Evolutionary conservation across 306 rosid species (phyloP), one percentile per base, ranked within the genome.

Genomic region (Fagus sylvatica): DNA sequence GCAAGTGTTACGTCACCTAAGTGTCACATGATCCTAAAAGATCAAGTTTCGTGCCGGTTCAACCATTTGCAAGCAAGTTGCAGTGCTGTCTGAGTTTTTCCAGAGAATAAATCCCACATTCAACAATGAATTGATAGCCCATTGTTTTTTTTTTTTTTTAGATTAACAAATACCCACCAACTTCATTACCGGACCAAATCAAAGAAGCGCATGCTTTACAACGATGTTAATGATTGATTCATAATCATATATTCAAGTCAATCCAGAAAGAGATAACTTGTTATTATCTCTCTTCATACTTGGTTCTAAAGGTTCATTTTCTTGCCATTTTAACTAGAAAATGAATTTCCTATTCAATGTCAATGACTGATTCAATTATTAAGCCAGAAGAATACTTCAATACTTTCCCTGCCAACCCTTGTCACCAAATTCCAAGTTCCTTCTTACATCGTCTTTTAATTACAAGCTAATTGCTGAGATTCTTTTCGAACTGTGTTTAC

Each of bases 21-120:
- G 62, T n/a, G 62, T 19, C 62, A 56, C 4, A 60, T 60, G 40
- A 60, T 60, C 67, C 12, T 60, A 56, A 56, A 56, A 56, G 62
- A 56, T 46, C 15, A 46, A 56, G 62, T 56, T 56, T 6, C 19
- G 62, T 56, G 12, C 62, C 36, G 0, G 40, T 12, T 60, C 17
- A 60, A 60, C 67, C 40, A 60, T 60, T 12, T 30, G n/a, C 4
- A 16, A 60, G 66, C 37, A 30, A 60, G 37, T 33, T 8, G 13
- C 15, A 4, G n/a, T 32, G 12, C 39, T 60, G 30, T 60, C 66
- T 60, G 2, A 0, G 15, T 46, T 46, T 46, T 1, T 46, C 51
- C 0, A 4, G 51, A 46, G 51, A 46, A 46, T 10, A 46, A 3
- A 46, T 2, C 9, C 51, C 51, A 8, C 51, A 46, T 46, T 12